Evolutionary conservation across 441 rosid genomes (phyloP).

Genomic region (Geranium incanum): DNA sequence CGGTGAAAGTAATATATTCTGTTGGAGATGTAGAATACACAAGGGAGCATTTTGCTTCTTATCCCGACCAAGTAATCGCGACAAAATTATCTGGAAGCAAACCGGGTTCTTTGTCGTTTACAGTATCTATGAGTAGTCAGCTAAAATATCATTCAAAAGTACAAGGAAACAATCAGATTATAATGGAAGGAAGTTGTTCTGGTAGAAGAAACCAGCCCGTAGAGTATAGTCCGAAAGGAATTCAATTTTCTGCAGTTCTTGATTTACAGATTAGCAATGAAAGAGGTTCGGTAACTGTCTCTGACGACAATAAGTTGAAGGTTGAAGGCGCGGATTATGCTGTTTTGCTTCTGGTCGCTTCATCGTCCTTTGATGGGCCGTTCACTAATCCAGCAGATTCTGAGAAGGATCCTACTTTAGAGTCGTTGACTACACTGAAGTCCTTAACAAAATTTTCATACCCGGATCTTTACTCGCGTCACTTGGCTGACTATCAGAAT

Average conservation of each 20-base stretch:
- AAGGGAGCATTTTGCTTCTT: slow-evolving; percentile 73
- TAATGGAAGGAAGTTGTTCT: slow-evolving; percentile 65
- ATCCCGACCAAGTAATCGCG: slow-evolving; percentile 68
- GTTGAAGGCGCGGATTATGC: slow-evolving; percentile 72
- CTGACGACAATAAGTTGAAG: slow-evolving; percentile 53
- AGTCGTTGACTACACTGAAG: slow-evolving; percentile 36
- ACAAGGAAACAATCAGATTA: slow-evolving; percentile 43
- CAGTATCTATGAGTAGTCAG: slow-evolving; percentile 55
- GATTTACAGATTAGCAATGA: slow-evolving; percentile 47
- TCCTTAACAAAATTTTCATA: slow-evolving; percentile 42
- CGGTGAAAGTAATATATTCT: slow-evolving; percentile 55
- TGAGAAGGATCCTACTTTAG: slow-evolving; percentile 52
- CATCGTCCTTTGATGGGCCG: slow-evolving; percentile 82
- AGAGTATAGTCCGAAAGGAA: slow-evolving; percentile 54
- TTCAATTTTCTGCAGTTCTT: slow-evolving; percentile 63
- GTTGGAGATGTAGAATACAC: slow-evolving; percentile 56
- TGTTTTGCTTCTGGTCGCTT: slow-evolving; percentile 55
- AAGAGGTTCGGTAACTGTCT: slow-evolving; percentile 32
- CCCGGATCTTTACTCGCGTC: slow-evolving; percentile 55
- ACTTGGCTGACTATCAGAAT: slow-evolving; percentile 61
- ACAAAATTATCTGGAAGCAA: slow-evolving; percentile 59
- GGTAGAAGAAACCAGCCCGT: slow-evolving; percentile 52
- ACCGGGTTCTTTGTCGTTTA: slow-evolving; percentile 59
- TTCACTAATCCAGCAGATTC: slow-evolving; percentile 66
- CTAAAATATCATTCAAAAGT: slow-evolving; percentile 45